phyloP scores from a whole-genome alignment of 495 filamentous ascomycete genomes.

The Penicillium ochrochloron region DNA sequence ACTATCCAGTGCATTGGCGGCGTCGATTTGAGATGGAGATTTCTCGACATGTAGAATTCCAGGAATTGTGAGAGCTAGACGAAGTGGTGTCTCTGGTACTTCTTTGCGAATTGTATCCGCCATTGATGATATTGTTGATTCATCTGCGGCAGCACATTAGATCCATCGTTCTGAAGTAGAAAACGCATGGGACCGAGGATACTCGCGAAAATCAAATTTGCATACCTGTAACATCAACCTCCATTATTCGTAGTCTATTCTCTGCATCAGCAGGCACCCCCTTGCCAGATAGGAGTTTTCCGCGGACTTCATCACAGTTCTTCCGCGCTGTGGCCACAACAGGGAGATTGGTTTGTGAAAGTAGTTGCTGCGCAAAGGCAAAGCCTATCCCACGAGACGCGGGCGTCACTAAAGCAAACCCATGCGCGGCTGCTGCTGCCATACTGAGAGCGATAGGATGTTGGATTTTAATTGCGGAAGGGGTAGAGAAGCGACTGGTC shows the following conservation, averaged over 20 bases:
- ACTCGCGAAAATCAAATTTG: background rate
- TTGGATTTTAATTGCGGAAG: background rate
- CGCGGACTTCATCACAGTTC: conserved; percentile 55
- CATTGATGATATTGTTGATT: conserved; percentile 46
- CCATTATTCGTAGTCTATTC: conserved; percentile 56
- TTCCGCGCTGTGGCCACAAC: conserved; percentile 73
- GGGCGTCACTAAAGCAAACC: conserved; percentile 53
- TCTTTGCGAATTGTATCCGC: conserved; percentile 37
- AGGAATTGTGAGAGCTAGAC: conserved; percentile 70
- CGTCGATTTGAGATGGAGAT: conserved; percentile 64
- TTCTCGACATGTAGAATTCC: conserved; percentile 80
- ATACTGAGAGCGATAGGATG: conserved; percentile 6
- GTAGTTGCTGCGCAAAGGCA: conserved; percentile 68
- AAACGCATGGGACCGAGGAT: background rate
- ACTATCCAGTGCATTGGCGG: conserved; percentile 58
- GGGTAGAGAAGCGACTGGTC: background rate
- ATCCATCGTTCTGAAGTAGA: background rate
- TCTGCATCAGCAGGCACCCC: conserved; percentile 36
- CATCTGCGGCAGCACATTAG: conserved; percentile 34
- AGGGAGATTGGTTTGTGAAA: conserved; percentile 66
- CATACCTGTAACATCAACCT: conserved; percentile 64
- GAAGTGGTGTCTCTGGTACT: conserved; percentile 64
- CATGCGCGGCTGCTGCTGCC: conserved; percentile 18
- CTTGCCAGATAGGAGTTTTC: conserved; percentile 56
- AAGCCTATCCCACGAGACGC: conserved; percentile 78